Conservation (phyloP, 257 asterid genomes). For the Dorcoceras hygrometricum region DNA sequence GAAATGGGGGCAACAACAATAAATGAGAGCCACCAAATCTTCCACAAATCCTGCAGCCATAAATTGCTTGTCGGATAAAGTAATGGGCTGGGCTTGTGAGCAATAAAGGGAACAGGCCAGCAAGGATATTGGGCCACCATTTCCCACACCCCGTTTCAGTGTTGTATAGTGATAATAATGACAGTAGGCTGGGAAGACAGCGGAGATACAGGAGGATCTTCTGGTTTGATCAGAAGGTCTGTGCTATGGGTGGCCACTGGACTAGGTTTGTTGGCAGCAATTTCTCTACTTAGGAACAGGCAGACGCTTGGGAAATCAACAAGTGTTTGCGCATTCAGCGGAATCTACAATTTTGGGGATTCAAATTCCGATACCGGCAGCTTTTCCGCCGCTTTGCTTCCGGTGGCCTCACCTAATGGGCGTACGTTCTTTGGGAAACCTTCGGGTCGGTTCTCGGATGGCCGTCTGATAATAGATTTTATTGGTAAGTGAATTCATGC, state of each 20-base stretch:
- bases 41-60: too few species aligned
- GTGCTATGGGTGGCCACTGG: neutral
- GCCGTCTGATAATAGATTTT: constrained; percentile 30
- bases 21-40: too few species aligned
- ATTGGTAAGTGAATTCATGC: constrained; percentile 15
- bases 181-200: neutral
- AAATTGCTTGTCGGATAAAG: too few species aligned
- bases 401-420: constrained; percentile 16
- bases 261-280: neutral
- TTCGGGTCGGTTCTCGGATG: constrained; percentile 21
- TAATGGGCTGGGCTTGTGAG: too few species aligned
- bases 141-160: too few species aligned
- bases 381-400: constrained; percentile 19
- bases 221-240: neutral
- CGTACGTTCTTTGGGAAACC: constrained; percentile 19
- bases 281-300: neutral
- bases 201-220: neutral
- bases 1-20: too few species aligned
- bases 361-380: constrained; percentile 25
- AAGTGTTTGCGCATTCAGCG: neutral
- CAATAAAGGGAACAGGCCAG: too few species aligned
- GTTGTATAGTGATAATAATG: too few species aligned
- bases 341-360: constrained; percentile 28
- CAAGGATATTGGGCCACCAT: too few species aligned
- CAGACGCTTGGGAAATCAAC: neutral